Conservation (phyloP, 2,329 filamentous ascomycete species). For the Colletotrichum sojae region DNA sequence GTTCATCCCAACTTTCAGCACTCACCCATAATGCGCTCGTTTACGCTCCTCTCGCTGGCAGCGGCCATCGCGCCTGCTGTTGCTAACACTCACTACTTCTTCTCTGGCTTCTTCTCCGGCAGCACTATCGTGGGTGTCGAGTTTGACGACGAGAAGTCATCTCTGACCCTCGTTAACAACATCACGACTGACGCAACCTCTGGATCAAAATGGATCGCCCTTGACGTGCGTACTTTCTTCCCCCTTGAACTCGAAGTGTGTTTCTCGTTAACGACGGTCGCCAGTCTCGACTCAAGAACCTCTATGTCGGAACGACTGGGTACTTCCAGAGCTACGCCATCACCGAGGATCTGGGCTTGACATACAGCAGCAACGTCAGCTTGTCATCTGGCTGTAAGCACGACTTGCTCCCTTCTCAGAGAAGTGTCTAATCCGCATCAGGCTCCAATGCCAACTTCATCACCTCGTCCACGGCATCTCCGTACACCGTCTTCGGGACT, state of each 20-base stretch:
- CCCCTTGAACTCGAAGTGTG: too few relatives aligned
- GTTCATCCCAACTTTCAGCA: conserved; percentile 12
- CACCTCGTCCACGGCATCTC: conserved; percentile 36
- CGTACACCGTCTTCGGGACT: conserved; percentile 44
- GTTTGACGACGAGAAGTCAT: conserved; percentile 44
- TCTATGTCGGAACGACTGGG: conserved; percentile 29
- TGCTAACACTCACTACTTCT: conserved; percentile 31
- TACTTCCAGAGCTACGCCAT: conserved; percentile 33
- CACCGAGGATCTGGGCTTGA: conserved; percentile 27
- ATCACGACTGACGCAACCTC: conserved; percentile 41
- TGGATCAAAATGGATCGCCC: conserved; percentile 43
- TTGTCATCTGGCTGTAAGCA: conserved; percentile 39
- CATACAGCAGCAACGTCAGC: conserved; percentile 31
- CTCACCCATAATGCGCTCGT: conserved; percentile 21
- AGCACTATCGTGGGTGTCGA: conserved; percentile 39
- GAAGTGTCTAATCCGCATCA: neutral
- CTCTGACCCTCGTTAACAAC: conserved; percentile 44
- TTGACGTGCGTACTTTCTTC: conserved; percentile 33
- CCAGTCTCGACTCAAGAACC: conserved; percentile 31
- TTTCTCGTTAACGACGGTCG: neutral
- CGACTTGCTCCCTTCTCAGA: neutral
- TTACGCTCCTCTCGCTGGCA: conserved; percentile 11
- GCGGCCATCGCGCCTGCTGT: conserved; percentile 8
- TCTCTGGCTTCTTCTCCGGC: conserved; percentile 29
- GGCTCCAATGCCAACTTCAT: conserved; percentile 43